A percentile compares a stretch with the other conserved stretches of the same genome.
Conservation (phyloP, 169 alveolate genomes). For the Plasmodium berghei region DNA sequence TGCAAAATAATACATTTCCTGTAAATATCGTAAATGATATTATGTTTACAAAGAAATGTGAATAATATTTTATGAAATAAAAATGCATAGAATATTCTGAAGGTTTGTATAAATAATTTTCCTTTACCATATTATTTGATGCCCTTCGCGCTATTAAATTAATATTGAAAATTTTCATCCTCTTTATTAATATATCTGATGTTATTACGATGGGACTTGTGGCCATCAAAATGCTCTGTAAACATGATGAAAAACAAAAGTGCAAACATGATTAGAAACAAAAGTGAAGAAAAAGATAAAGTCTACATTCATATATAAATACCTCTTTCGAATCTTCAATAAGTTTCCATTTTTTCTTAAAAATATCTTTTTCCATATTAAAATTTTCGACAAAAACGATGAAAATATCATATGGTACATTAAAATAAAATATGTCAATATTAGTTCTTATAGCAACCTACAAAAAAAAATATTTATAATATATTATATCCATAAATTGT, state of each 20-base stretch:
- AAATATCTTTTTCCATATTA: conserved; percentile 76
- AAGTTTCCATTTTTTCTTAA: conserved; percentile 79
- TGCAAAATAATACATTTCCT: conserved; percentile 80
- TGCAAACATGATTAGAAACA: conserved; percentile 12
- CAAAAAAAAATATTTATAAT: background rate
- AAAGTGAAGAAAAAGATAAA: background rate
- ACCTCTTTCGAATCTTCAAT: conserved; percentile 83
- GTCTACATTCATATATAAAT: background rate
- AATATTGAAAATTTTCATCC: conserved; percentile 73
- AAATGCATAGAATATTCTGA: no score
- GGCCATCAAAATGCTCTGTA: conserved; percentile 68
- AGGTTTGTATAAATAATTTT: no score
- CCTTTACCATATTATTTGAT: conserved; percentile 31
- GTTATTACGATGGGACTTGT: conserved; percentile 76
- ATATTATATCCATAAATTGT: background rate
- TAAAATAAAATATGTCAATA: conserved; percentile 80
- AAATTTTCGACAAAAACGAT: conserved; percentile 77
- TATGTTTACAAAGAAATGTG: background rate
- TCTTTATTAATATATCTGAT: conserved; percentile 63
- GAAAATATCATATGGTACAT: conserved; percentile 78
- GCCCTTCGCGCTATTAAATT: conserved; percentile 58
- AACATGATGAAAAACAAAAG: background rate
- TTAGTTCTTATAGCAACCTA: conserved; percentile 83
- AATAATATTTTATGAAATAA: no score
- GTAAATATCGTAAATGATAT: background rate